Evolutionary conservation across 176 grass and related monocot species (phyloP).

Genomic region (Tuctoria greenei): DNA sequence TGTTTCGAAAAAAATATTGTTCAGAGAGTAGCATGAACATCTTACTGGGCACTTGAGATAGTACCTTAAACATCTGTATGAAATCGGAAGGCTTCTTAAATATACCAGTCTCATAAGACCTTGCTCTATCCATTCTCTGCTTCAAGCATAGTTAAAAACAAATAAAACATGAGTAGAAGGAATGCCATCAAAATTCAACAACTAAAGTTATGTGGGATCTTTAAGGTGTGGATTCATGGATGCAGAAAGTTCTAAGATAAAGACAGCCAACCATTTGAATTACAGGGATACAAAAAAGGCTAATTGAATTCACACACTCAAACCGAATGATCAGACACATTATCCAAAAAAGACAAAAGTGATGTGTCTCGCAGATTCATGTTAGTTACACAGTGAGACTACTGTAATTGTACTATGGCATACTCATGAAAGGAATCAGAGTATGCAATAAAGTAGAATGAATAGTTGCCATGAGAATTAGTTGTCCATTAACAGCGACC

Average conservation of each 20-base stretch:
- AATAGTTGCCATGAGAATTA: not conserved
- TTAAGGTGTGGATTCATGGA: not conserved
- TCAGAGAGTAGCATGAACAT: constrained; percentile 23
- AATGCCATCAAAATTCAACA: constrained; percentile 5
- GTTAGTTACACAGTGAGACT: not conserved
- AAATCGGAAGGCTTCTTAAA: constrained; percentile 92
- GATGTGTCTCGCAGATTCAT: not conserved
- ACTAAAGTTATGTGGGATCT: not conserved
- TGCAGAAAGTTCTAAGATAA: not conserved
- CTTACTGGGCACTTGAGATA: constrained; percentile 1
- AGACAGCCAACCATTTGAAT: not conserved
- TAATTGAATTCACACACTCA: not conserved
- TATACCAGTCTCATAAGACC: constrained; percentile 79
- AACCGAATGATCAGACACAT: not conserved
- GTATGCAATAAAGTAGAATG: constrained; percentile 20
- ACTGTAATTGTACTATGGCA: not conserved
- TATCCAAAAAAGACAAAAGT: no score
- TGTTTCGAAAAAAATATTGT: no score
- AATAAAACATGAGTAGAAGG: constrained; percentile 30
- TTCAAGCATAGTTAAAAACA: constrained; percentile 27
- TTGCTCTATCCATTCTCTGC: constrained; percentile 97
- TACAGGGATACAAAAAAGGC: constrained; percentile 10
- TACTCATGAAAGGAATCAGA: not conserved
- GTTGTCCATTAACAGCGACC: constrained; percentile 7
- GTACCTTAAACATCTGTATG: constrained; percentile 98